Evolutionary conservation across 2,329 filamentous ascomycete species (phyloP), one percentile per base, ranked within the genome.

Genomic region (Diaporthe sp.): DNA sequence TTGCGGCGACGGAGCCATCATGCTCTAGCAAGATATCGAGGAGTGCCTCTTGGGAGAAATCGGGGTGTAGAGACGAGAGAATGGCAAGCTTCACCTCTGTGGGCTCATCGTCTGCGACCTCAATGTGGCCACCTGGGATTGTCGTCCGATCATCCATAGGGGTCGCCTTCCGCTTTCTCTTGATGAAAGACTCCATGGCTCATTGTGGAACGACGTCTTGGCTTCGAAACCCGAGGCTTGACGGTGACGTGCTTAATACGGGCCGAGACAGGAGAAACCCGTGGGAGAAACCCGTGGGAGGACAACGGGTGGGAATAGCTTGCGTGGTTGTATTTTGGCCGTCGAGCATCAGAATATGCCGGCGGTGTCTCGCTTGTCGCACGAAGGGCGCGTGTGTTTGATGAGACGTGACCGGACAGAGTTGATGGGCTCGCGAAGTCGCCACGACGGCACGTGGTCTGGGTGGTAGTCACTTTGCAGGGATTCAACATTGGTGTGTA

Each of bases 1-100:
- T 92, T 12, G 88, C 85, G 28, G 92, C 85, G 0, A 98, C 93
- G 0, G 92, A 94, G 0, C 97, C 97, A 39, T 96, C 90, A 76
- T 94, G 92, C 0, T 92, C 92, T 0, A 98, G 86, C 0, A 98
- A 87, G 8, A 95, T 86, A 78, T 98, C 96, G 0, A 99, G 88
- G 0, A 98, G 87, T 0, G 88, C 87, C 49, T 93, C 90, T 63
- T 94, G 92, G 10, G 91, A 88, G 5, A 92, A 78, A 0, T 87
- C 82, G 0, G 94, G 91, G 78, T 95, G 90, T 0, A 98, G 85
- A 0, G 97, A 98, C 2, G 93, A 90, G 4, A 99, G 86, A 1
- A 98, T 87, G 1, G 95, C 95, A 20, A 99, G 86, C 81, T 98
- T 98, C 80, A 97, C 88, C 77, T 98, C 97, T 0, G 97, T 99